phyloP scores from a whole-genome alignment of 2,329 filamentous ascomycete species.

The Penicillium sp. region DNA sequence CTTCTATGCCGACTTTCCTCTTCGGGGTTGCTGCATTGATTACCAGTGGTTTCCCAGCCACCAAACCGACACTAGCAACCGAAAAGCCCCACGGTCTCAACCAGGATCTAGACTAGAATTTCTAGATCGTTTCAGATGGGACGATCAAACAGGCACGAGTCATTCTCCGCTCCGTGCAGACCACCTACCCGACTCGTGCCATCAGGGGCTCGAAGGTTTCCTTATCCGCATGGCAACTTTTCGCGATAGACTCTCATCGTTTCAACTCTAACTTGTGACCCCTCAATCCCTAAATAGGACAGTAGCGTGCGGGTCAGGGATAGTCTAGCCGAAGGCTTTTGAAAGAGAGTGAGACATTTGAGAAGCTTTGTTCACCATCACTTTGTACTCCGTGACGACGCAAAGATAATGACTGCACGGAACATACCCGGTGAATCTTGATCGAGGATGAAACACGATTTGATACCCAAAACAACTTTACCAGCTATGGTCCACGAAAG shows the following conservation, averaged over 20 bases:
- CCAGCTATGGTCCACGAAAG: neutral
- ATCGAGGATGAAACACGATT: constrained; percentile 13
- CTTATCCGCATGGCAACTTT: constrained; percentile 12
- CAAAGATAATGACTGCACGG: neutral
- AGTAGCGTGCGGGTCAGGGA: constrained; percentile 1
- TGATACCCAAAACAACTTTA: neutral
- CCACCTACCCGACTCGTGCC: neutral
- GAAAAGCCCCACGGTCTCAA: constrained; percentile 10
- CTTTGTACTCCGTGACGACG: neutral
- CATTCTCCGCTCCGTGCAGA: constrained; percentile 17
- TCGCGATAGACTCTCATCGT: constrained; percentile 12
- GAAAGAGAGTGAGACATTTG: constrained; percentile 11
- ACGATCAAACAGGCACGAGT: constrained; percentile 31
- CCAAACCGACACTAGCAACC: neutral
- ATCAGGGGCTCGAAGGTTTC: neutral
- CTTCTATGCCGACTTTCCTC: neutral
- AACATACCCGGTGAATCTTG: constrained; percentile 3
- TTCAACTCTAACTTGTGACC: neutral
- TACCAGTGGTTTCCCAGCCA: constrained; percentile 1
- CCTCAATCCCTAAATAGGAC: constrained; percentile 1
- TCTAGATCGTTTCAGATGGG: constrained; percentile 37
- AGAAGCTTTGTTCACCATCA: neutral
- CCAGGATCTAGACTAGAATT: constrained; percentile 14
- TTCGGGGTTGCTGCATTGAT: constrained; percentile 10
- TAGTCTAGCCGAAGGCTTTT: neutral